Evolutionary conservation across 1,139 yeast species (phyloP).

Genomic region (Yamadazyma jaroonii): DNA sequence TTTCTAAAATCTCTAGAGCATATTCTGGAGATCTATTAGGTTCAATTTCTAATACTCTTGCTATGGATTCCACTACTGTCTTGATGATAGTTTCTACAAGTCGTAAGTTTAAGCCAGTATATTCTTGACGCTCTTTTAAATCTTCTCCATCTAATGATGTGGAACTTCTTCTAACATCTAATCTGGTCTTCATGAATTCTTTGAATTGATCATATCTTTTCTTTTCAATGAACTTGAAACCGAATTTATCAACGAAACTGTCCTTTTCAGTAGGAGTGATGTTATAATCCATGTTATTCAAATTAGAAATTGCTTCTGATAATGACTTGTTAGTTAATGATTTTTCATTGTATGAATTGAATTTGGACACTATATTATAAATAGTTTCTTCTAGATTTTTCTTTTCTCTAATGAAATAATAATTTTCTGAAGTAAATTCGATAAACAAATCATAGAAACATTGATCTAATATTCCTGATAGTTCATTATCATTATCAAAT

Average conservation of each 20-base stretch:
- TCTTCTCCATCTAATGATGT: slow-evolving; percentile 21
- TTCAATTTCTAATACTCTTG: slow-evolving; percentile 72
- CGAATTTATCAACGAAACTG: slow-evolving; percentile 24
- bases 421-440: slow-evolving; percentile 64
- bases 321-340: slow-evolving; percentile 48
- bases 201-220: slow-evolving; percentile 41
- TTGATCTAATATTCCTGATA: slow-evolving; percentile 65
- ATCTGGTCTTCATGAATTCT: slow-evolving; percentile 36
- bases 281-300: slow-evolving; percentile 27
- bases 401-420: slow-evolving; percentile 73
- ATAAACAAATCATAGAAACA: slow-evolving; percentile 69
- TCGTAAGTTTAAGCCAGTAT: slow-evolving; percentile 35
- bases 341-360: slow-evolving; percentile 51
- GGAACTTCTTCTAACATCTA: slow-evolving; percentile 27
- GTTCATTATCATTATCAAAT: slow-evolving; percentile 40
- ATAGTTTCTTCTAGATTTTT: slow-evolving; percentile 66
- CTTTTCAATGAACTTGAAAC: slow-evolving; percentile 37
- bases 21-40: slow-evolving; percentile 64
- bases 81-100: slow-evolving; percentile 65
- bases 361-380: slow-evolving; percentile 46
- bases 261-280: slow-evolving; percentile 12
- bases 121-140: slow-evolving; percentile 23
- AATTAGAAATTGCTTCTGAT: slow-evolving; percentile 38
- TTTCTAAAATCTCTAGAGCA: slow-evolving; percentile 64
- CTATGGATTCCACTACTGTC: slow-evolving; percentile 75